phyloP scores from a whole-genome alignment of 1,139 yeast genomes.

The Blastobotrys buckinghamii region DNA sequence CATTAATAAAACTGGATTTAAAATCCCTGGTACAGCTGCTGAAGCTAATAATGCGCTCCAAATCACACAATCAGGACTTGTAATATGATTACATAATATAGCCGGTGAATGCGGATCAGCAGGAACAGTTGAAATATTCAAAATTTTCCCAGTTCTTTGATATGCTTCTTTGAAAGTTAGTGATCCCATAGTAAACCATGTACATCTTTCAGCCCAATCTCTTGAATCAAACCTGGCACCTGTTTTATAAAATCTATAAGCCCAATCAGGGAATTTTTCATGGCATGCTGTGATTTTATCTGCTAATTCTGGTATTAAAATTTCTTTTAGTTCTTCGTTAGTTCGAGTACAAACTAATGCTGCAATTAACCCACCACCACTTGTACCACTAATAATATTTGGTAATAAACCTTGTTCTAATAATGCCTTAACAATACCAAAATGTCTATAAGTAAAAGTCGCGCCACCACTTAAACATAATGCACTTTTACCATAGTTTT shows the following conservation, averaged over 20 bases:
- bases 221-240: constrained; percentile 76
- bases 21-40: constrained; percentile 80
- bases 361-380: constrained; percentile 81
- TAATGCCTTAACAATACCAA: constrained; percentile 69
- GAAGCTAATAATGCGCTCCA: constrained; percentile 77
- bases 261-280: constrained; percentile 57
- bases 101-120: constrained; percentile 81
- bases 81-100: constrained; percentile 67
- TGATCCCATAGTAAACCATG: constrained; percentile 69
- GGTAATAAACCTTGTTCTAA: constrained; percentile 64
- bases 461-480: constrained; percentile 78
- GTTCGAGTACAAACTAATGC: constrained; percentile 68
- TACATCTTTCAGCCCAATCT: constrained; percentile 64
- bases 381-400: constrained; percentile 66
- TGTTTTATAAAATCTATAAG: constrained; percentile 57
- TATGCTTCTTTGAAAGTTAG: constrained; percentile 67
- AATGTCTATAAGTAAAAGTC: constrained; percentile 69
- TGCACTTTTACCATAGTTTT: constrained; percentile 69
- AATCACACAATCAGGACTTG: constrained; percentile 76
- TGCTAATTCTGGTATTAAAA: constrained; percentile 60
- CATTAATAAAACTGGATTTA: constrained; percentile 76
- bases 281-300: constrained; percentile 65
- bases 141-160: constrained; percentile 59
- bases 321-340: constrained; percentile 52
- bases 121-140: constrained; percentile 74